Conservation (phyloP, 495 filamentous ascomycete species). For the Pyrenopolyporus hunteri region DNA sequence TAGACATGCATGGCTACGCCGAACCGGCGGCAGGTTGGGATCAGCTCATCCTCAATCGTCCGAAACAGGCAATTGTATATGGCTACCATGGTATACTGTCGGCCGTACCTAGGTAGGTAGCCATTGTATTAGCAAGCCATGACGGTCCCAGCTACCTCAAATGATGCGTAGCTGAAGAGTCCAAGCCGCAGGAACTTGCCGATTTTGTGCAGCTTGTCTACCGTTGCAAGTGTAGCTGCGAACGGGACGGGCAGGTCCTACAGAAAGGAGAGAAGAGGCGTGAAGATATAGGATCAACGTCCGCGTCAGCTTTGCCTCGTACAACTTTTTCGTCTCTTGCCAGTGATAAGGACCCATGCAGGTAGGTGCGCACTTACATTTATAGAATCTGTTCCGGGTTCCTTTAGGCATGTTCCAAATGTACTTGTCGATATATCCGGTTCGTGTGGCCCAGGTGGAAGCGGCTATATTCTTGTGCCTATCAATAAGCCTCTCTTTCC, state of each 20-base stretch:
- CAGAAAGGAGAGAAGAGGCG: slow-evolving; percentile 57
- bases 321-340: too few relatives aligned
- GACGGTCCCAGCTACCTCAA: slow-evolving; percentile 83
- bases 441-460: slow-evolving; percentile 39
- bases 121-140: slow-evolving; percentile 72
- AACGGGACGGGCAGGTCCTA: slow-evolving; percentile 72
- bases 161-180: slow-evolving; percentile 78
- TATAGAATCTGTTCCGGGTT: slow-evolving; percentile 72
- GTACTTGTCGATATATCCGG: slow-evolving; percentile 38
- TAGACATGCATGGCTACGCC: slow-evolving; percentile 80
- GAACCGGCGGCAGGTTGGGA: slow-evolving; percentile 76
- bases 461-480: slow-evolving; percentile 69
- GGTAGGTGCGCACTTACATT: slow-evolving; percentile 51
- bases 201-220: slow-evolving; percentile 74
- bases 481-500: slow-evolving; percentile 76
- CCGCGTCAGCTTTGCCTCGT: slow-evolving; percentile 1
- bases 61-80: slow-evolving; percentile 70
- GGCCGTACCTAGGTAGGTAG: slow-evolving; percentile 70
- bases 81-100: slow-evolving; percentile 63
- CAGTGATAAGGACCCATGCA: too few relatives aligned
- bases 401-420: slow-evolving; percentile 68
- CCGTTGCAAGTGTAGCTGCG: slow-evolving; percentile 68
- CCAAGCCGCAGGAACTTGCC: slow-evolving; percentile 81
- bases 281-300: slow-evolving; percentile 77
- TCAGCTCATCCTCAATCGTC: slow-evolving; percentile 74